phyloP scores from a whole-genome alignment of 495 filamentous ascomycete species.

The Cercophora newfieldiana region DNA sequence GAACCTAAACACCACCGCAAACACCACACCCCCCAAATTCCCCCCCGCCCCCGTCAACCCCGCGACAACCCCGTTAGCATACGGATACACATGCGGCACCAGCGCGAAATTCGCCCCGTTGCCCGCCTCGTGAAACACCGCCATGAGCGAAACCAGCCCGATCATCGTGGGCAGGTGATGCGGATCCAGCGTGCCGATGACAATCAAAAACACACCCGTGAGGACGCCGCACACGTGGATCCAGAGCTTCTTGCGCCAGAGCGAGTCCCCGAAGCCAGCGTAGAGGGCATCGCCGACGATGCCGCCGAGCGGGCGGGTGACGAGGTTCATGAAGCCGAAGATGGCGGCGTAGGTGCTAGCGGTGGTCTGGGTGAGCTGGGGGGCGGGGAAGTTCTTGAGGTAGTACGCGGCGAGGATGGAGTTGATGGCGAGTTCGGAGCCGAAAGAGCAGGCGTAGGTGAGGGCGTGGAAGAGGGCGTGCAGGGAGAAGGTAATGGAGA shows the following conservation, averaged over 20 bases:
- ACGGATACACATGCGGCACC: constrained; percentile 80
- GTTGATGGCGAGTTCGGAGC: constrained; percentile 84
- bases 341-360: constrained; percentile 81
- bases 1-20: constrained; percentile 84
- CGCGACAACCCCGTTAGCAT: constrained; percentile 66
- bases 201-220: constrained; percentile 66
- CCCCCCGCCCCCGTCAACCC: constrained; percentile 77
- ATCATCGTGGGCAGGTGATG: constrained; percentile 65
- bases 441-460: constrained; percentile 82
- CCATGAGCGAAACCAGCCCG: constrained; percentile 69
- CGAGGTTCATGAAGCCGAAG: constrained; percentile 85
- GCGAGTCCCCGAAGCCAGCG: constrained; percentile 50
- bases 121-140: constrained; percentile 78
- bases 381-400: constrained; percentile 72
- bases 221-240: constrained; percentile 62
- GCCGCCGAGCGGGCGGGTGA: constrained; percentile 74
- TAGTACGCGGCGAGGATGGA: constrained; percentile 80
- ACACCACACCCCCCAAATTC: constrained; percentile 83
- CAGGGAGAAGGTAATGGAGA: constrained; percentile 60
- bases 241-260: constrained; percentile 78
- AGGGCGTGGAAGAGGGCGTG: constrained; percentile 67
- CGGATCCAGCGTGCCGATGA: constrained; percentile 67
- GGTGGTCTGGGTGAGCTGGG: constrained; percentile 67
- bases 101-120: constrained; percentile 83
- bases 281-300: constrained; percentile 72